Conservation (phyloP, 75 land plant genomes). For the Cupressus sempervirens region DNA sequence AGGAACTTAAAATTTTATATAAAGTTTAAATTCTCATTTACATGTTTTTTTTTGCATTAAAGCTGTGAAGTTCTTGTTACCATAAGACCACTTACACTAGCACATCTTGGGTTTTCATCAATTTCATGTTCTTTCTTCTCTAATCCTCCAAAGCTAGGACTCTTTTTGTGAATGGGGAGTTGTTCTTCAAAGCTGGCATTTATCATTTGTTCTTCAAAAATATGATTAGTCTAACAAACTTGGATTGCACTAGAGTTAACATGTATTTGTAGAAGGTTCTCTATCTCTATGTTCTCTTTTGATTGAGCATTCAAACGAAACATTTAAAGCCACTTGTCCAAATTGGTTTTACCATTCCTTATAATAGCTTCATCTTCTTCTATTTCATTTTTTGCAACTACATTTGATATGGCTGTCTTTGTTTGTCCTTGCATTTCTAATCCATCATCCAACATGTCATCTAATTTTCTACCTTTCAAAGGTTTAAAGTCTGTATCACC, state of each 20-base stretch:
- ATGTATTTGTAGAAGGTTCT: not conserved
- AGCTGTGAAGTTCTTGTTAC: not conserved
- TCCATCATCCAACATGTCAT: not conserved
- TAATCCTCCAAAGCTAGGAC: not conserved
- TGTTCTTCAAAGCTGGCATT: not conserved
- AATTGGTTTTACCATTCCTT: conserved; percentile 54
- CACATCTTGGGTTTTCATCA: not conserved
- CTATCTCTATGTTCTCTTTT: conserved; percentile 5
- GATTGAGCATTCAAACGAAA: conserved; percentile 44
- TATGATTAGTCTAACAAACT: not conserved
- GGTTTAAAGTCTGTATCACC: not conserved
- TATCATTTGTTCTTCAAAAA: not conserved
- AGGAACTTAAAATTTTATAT: not conserved
- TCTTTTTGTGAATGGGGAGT: not conserved
- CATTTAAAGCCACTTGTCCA: conserved; percentile 82
- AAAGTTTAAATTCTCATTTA: not conserved
- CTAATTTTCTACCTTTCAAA: not conserved
- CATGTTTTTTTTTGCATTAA: not conserved
- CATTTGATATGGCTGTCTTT: conserved; percentile 1
- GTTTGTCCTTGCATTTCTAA: conserved; percentile 5
- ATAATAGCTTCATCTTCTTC: conserved; percentile 59
- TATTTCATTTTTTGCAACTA: not conserved
- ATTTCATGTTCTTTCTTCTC: not conserved
- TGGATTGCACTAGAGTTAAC: not conserved
- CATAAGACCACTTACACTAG: not conserved